Evolutionary conservation across 1,139 yeast genomes (phyloP), one percentile per base, ranked within the genome.

Genomic region (Debaryomycetaceae sp.): DNA sequence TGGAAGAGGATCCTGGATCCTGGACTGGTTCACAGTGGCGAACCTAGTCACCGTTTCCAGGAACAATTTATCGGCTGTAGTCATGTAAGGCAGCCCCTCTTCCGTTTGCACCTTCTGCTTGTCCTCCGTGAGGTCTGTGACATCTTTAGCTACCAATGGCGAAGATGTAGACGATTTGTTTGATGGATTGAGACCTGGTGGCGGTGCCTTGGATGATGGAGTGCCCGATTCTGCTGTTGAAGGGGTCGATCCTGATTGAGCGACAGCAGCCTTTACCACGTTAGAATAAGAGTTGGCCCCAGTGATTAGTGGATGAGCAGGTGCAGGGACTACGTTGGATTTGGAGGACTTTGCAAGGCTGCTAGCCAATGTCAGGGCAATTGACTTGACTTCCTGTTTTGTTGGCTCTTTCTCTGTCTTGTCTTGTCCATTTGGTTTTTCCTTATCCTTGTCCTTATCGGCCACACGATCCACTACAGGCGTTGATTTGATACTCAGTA

Each of bases 1-100:
- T 6, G 85, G 75, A 28, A 80, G 71, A 31, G 89, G 87, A 46
- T 67, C 61, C 35, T 51, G 55, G 37, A 72, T 55, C 34, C 78
- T 56, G 17, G 61, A 49, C 41, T 61, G 71, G 7, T 68, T 60
- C 32, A 70, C 55, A 24, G 61, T 54, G 6, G 61, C 45, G 18
- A 68, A 53, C 30, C 62, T 49, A 2, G 66, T 57, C 16, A 67
- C 52, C 11, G 65, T 59, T 34, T 67, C 73, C 34, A 58, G 48
- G 40, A 65, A 65, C 18, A 59, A 49, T 30, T 54, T 58, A 38
- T 51, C 47, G 22, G 52, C 58, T 29, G 35, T 36, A 6, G 51
- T 38, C 11, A 44, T 35, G 13, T 4, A 38, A 14, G 61, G 59
- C 53, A 50, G 56, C 29, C 46, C 56, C 11, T 51, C 43, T 31